These are phyloP conservation scores for Clonostachys byssicola DNA, from an alignment of 2,329 filamentous ascomycete species.

Conservation along the genomic window DNA sequence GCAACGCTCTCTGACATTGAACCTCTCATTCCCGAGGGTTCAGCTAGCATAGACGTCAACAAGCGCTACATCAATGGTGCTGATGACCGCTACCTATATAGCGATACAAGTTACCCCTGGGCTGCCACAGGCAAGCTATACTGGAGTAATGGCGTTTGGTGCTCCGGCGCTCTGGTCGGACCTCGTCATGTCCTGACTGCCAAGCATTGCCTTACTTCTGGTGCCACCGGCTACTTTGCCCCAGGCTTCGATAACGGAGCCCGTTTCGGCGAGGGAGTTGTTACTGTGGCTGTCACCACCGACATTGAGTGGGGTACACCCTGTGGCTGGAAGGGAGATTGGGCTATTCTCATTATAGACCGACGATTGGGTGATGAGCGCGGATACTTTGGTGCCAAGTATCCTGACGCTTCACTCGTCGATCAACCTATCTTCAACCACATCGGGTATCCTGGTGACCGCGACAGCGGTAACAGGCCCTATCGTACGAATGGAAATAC, in stretches of 20 bases:
- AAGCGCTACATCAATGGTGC: constrained; percentile 12
- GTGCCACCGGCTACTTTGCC: constrained; percentile 11
- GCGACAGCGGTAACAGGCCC: constrained; percentile 6
- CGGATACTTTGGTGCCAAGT: constrained; percentile 15
- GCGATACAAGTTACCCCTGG: constrained; percentile 11
- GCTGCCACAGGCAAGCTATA: constrained; percentile 10
- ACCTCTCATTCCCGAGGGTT: background rate
- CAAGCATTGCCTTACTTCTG: constrained; percentile 14
- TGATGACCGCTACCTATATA: constrained; percentile 11
- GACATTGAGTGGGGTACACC: constrained; percentile 2
- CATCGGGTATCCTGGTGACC: constrained; percentile 12
- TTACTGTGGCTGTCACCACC: background rate
- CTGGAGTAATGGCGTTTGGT: constrained; percentile 12
- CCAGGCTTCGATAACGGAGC: constrained; percentile 14
- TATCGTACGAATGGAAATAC: constrained; percentile 5
- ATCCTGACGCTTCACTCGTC: constrained; percentile 6
- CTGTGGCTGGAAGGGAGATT: constrained; percentile 15
- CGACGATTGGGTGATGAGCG: constrained; percentile 13
- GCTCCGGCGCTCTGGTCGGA: constrained; percentile 16
- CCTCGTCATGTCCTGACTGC: constrained; percentile 19
- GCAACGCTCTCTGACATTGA: background rate
- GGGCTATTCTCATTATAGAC: constrained; percentile 16
- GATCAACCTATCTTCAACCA: constrained; percentile 10
- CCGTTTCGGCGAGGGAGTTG: constrained; percentile 2
- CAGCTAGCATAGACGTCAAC: background rate